Percentiles rank a stretch among this genome's conserved stretches.
phyloP scores from a whole-genome alignment of 345 rosid species.

The Adansonia digitata region DNA sequence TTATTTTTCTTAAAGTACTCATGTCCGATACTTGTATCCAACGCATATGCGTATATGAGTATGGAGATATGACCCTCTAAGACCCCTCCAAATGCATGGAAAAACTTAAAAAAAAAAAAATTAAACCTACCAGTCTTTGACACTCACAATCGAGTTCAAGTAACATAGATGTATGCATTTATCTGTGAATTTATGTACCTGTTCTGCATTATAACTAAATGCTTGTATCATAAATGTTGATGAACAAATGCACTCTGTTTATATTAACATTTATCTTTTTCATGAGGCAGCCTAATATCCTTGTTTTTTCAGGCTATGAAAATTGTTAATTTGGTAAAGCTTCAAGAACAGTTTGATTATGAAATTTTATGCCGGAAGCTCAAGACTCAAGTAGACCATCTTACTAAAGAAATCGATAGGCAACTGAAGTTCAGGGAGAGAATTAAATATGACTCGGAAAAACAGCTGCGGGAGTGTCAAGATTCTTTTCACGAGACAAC shows the following conservation, averaged over 20 bases:
- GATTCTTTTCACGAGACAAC: conserved; percentile 43
- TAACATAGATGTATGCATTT: not conserved
- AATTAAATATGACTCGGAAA: conserved; percentile 50
- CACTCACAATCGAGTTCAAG: too few relatives aligned
- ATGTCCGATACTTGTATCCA: too few relatives aligned
- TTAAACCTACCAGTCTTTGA: too few relatives aligned
- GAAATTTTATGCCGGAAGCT: conserved; percentile 87
- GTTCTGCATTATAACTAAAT: not conserved
- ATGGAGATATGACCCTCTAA: too few relatives aligned
- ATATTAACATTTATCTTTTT: not conserved
- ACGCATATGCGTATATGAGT: too few relatives aligned
- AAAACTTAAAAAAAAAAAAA: too few relatives aligned
- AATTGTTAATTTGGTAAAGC: conserved; percentile 78
- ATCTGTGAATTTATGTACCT: not conserved
- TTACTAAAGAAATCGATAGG: conserved; percentile 85
- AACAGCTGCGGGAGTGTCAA: conserved; percentile 49
- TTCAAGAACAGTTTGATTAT: conserved; percentile 88
- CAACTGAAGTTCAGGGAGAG: conserved; percentile 54
- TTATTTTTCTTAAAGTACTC: too few relatives aligned
- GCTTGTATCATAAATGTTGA: not conserved
- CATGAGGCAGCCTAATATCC: conserved; percentile 11
- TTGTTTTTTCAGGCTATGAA: conserved; percentile 79
- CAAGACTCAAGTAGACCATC: conserved; percentile 72
- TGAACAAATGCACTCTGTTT: not conserved
- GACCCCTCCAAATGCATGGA: too few relatives aligned